Evolutionary conservation across 306 rosid species (phyloP), one percentile per base, ranked within the genome.

Genomic region (Phaseolus lunatus): DNA sequence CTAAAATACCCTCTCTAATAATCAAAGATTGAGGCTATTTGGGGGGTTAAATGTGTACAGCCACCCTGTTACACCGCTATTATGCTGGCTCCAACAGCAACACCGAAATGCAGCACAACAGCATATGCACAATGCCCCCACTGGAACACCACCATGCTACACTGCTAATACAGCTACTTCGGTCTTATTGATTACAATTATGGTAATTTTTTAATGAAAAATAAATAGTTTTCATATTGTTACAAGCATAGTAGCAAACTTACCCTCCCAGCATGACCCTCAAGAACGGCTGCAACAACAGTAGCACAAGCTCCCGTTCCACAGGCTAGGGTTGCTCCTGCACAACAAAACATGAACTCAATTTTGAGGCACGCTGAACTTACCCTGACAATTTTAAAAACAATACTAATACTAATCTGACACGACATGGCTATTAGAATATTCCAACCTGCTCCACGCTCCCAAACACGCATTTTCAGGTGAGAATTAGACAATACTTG

Each of bases 301-400:
- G 80, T 79, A 8, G 97, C 97, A 92, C 99, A 95, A 68, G 97
- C 97, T 88, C 97, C 97, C 47, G 97, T 95, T 86, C 97, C 97
- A 74, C 99, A 95, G 41, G 99, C 99, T 47, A 92, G 88, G 13
- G 99, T 95, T 48, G 92, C 97, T 61, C 97, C 97, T 95, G 80
- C 69, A 83, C 18, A 49, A 76, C 67, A 78, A 10, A 31, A 43
- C 18, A 73, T 12, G 23, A 74, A 63, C 54, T 62, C 24, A 35
- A 41, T 37, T 64, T 10, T 56, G 75, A 47, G 35, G 59, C 39
- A 31, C 49, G 77, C 72, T 15, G 45, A 45, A 73, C 29, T 62
- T 47, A 27, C 23, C 57, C 56, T 57, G 26, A 73, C 4, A 54
- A 56, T 22, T 23, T 45, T 48, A 62, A 9, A 22, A 59, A 50